A percentile compares a stretch with the other conserved stretches of the same genome.
Evolutionary conservation across 1,139 yeast genomes (phyloP).

Genomic region (Spathaspora jeffriesii): DNA sequence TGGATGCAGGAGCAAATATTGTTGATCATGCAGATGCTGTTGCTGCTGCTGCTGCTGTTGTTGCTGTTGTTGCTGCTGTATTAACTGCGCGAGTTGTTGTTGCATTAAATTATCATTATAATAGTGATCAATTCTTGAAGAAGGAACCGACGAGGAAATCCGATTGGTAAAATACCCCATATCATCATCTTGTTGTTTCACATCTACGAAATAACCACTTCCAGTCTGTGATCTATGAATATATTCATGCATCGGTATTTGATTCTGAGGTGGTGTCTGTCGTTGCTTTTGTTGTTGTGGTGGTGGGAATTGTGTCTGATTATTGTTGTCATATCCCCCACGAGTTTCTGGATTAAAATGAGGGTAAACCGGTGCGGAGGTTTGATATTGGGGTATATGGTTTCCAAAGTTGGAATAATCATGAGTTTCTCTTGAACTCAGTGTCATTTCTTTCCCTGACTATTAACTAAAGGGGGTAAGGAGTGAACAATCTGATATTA

Average conservation of each 20-base stretch:
- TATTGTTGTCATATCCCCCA: background rate
- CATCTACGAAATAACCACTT: background rate
- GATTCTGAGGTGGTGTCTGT: background rate
- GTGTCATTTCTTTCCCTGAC: background rate
- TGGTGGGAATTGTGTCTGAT: background rate
- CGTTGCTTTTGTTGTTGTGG: background rate
- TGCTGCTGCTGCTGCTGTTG: slow-evolving; percentile 1
- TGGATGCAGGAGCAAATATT: background rate
- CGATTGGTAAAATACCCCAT: slow-evolving; percentile 11
- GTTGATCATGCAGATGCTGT: background rate
- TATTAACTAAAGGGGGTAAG: background rate
- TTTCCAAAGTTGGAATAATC: slow-evolving; percentile 2
- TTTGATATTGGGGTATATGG: background rate
- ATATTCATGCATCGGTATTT: background rate
- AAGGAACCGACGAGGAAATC: slow-evolving; percentile 14
- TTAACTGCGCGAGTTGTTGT: slow-evolving; percentile 10
- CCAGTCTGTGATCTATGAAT: background rate
- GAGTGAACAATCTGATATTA: background rate
- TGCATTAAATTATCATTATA: slow-evolving; percentile 9
- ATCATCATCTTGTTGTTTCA: background rate
- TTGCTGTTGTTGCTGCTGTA: slow-evolving; percentile 1
- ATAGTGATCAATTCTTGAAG: slow-evolving; percentile 13
- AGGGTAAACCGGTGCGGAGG: background rate
- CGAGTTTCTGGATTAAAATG: background rate
- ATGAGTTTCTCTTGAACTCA: slow-evolving; percentile 1